Evolutionary conservation across 345 rosid genomes (phyloP).

Genomic region (Eucalyptus regnans): DNA sequence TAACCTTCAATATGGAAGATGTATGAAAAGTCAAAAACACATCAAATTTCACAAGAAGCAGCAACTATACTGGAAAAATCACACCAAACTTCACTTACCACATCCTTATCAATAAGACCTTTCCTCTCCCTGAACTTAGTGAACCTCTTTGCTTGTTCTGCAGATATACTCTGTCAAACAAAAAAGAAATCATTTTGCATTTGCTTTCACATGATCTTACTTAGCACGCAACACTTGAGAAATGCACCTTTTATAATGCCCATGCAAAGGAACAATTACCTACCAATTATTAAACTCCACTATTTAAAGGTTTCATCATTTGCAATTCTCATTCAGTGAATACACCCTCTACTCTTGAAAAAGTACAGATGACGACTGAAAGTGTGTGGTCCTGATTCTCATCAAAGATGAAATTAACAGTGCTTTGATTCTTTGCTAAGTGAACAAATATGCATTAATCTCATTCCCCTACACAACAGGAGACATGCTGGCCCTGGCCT

Average conservation of each 20-base stretch:
- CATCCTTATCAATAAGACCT: conserved; percentile 88
- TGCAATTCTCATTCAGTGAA: not conserved
- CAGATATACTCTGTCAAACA: conserved; percentile 65
- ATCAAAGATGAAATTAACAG: not conserved
- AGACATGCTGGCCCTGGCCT: not conserved
- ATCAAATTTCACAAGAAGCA: not conserved
- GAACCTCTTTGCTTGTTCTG: conserved; percentile 90
- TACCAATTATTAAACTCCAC: not conserved
- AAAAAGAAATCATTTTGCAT: not conserved
- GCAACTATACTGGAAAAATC: not conserved
- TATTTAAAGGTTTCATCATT: not conserved
- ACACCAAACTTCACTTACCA: conserved; percentile 33
- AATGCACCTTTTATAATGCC: not conserved
- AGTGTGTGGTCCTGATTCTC: not conserved
- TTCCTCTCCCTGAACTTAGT: conserved; percentile 93
- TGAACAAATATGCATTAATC: not conserved
- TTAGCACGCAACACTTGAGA: not conserved
- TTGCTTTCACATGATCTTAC: not conserved
- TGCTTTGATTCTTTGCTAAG: not conserved
- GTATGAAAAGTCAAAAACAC: not conserved
- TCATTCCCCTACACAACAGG: not conserved
- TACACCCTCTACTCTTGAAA: not conserved
- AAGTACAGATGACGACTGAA: not conserved
- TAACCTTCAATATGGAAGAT: conserved; percentile 46
- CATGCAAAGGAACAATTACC: not conserved